These are phyloP conservation scores for Neofusicoccum sp. DNA, from an alignment of 2,329 filamentous ascomycete species.

Conservation along the genomic window DNA sequence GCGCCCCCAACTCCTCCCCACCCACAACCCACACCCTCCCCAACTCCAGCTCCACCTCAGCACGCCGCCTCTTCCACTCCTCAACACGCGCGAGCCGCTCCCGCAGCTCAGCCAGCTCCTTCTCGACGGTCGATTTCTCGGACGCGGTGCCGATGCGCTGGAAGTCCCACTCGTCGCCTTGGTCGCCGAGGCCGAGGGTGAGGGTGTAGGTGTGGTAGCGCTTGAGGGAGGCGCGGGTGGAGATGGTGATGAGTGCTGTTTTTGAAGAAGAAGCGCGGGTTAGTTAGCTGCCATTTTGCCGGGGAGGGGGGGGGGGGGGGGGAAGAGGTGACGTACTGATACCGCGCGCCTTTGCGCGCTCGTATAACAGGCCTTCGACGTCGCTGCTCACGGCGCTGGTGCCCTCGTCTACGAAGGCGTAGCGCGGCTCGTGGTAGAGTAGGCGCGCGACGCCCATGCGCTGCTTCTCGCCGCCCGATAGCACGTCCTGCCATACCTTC, in stretches of 20 bases:
- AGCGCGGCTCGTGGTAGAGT: constrained; percentile 91
- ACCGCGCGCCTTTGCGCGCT: constrained; percentile 85
- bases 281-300: neutral
- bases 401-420: constrained; percentile 92
- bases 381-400: constrained; percentile 93
- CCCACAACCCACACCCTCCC: constrained; percentile 60
- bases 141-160: constrained; percentile 89
- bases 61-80: constrained; percentile 73
- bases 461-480: constrained; percentile 98
- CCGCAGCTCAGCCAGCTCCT: constrained; percentile 80
- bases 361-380: constrained; percentile 90
- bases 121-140: constrained; percentile 91
- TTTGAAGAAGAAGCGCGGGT: neutral
- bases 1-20: constrained; percentile 38
- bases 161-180: constrained; percentile 86
- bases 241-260: constrained; percentile 85
- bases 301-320: neutral
- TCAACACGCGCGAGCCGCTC: constrained; percentile 79
- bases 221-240: constrained; percentile 88
- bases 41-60: constrained; percentile 82
- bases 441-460: constrained; percentile 86
- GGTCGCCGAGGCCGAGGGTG: constrained; percentile 74
- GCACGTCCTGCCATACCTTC: constrained; percentile 97
- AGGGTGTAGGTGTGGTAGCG: constrained; percentile 94
- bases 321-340: constrained; percentile 66